Conservation (phyloP, 352 stramenopile genomes). For the Globisporangium viniferum region DNA sequence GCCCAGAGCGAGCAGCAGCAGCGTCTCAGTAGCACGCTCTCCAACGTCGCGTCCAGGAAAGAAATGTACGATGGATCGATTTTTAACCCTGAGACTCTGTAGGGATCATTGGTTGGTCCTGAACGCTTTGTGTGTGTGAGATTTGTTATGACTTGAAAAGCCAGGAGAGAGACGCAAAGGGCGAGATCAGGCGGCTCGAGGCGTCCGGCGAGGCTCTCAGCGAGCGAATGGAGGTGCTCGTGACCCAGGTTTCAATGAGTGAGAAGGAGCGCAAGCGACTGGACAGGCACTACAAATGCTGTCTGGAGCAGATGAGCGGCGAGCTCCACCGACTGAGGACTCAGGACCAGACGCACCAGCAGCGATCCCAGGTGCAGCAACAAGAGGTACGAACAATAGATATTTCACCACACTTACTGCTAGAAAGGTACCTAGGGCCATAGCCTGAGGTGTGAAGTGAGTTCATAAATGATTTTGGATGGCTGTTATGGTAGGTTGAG, state of each 20-base stretch:
- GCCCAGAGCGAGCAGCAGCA: slow-evolving; percentile 36
- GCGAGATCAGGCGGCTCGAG: slow-evolving; percentile 40
- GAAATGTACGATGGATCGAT: slow-evolving; percentile 30
- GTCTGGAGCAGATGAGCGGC: slow-evolving; percentile 29
- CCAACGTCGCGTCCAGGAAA: slow-evolving; percentile 21
- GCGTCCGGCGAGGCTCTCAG: slow-evolving; percentile 17
- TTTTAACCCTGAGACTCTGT: neutral
- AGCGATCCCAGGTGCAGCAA: slow-evolving; percentile 9
- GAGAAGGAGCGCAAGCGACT: slow-evolving; percentile 29
- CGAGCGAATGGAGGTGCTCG: slow-evolving; percentile 29
- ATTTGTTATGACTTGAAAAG: slow-evolving; percentile 10
- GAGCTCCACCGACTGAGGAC: slow-evolving; percentile 24
- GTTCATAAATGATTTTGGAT: neutral
- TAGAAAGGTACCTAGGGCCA: neutral
- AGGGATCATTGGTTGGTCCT: neutral
- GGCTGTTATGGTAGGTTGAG: slow-evolving; percentile 13
- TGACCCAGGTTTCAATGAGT: slow-evolving; percentile 24
- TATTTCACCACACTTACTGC: neutral
- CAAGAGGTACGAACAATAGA: slow-evolving; percentile 5
- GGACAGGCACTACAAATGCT: slow-evolving; percentile 30
- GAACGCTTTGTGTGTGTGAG: neutral
- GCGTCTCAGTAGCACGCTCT: slow-evolving; percentile 22
- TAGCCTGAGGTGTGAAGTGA: neutral
- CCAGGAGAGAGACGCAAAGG: slow-evolving; percentile 28
- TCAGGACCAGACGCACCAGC: slow-evolving; percentile 6